Conservation (phyloP, 2,329 filamentous ascomycete species). For the Cordyceps farinosa region DNA sequence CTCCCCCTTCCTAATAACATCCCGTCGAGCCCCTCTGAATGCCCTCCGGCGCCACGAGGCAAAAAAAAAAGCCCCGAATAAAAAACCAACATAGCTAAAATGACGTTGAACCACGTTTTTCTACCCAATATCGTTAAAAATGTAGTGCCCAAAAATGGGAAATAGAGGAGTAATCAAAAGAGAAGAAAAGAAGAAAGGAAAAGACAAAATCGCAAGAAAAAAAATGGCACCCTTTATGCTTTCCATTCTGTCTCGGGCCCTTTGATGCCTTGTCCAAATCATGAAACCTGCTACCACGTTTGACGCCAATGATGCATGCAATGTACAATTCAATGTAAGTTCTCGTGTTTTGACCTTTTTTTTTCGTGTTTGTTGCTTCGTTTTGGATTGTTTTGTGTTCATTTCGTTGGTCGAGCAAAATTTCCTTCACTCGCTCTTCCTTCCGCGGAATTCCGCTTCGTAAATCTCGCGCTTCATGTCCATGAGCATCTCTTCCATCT, state of each 20-base stretch:
- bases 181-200: not conserved
- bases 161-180: not conserved
- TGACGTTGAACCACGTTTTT: not conserved
- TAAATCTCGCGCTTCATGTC: slow-evolving; percentile 73
- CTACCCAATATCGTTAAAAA: slow-evolving; percentile 5
- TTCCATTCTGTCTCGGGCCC: not conserved
- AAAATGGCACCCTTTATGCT: not conserved
- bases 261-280: not conserved
- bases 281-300: slow-evolving; percentile 5
- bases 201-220: not conserved
- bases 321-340: slow-evolving; percentile 11
- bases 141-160: not conserved
- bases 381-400: not conserved
- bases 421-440: slow-evolving; percentile 23
- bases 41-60: not conserved
- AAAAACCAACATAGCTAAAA: slow-evolving; percentile 11
- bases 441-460: slow-evolving; percentile 61
- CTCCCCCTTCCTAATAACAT: not conserved
- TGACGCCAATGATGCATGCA: slow-evolving; percentile 17
- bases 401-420: not conserved
- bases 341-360: not conserved
- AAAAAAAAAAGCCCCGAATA: not conserved
- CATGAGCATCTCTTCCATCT: slow-evolving; percentile 75
- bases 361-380: not conserved
- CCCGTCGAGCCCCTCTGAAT: not conserved